Evolutionary conservation across 164 flowering plant genomes (phyloP), one percentile per base, ranked within the genome.

Genomic region (Pachysandra terminalis): DNA sequence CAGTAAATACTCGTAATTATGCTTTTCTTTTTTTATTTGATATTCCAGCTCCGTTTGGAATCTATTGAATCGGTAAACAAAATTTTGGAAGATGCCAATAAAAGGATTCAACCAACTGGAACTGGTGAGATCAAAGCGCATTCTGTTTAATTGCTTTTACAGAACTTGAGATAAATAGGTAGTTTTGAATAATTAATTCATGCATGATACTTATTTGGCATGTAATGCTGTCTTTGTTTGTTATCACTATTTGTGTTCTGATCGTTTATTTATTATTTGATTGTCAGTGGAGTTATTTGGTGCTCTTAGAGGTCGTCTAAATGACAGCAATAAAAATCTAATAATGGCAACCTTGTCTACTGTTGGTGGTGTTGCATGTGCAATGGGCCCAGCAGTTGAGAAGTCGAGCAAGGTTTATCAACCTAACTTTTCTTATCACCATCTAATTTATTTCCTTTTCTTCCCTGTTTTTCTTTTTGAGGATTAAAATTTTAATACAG

Each of bases 351-450:
- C 99, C 28, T 81, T 93, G 76, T 74, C 86, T 23, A 81, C 88
- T 49, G 68, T 96, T 84, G 93, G 95, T 69, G 84, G 79, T 71
- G 81, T 96, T 81, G 98, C 99, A 61, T 74, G 83, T 81, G 98
- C 99, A 3, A 93, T 93, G 98, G 99, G 99, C 49, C 90, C 84
- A 37, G 69, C 88, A 19, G 91, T 96, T 71, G 99, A 96, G 75
- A 96, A 96, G 75, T 66, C 96, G 21, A 91, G 98, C 99, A 96
- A 93, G 99, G 99, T 95, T 74, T 55, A 48, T 40, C 8, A 45
- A 1, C 40, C 28, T 48, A 6, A 25, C n/a, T n/a, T 7, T 41
- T 56, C 17, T 22, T 25, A 26, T 19, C 52, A 23, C 35, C 13
- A 6, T n/a, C n/a, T n/a, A n/a, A 5, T 19, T 40, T 16, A 19